Evolutionary conservation across 495 filamentous ascomycete genomes (phyloP), one percentile per base, ranked within the genome.

Genomic region (Penicillium silybi): DNA sequence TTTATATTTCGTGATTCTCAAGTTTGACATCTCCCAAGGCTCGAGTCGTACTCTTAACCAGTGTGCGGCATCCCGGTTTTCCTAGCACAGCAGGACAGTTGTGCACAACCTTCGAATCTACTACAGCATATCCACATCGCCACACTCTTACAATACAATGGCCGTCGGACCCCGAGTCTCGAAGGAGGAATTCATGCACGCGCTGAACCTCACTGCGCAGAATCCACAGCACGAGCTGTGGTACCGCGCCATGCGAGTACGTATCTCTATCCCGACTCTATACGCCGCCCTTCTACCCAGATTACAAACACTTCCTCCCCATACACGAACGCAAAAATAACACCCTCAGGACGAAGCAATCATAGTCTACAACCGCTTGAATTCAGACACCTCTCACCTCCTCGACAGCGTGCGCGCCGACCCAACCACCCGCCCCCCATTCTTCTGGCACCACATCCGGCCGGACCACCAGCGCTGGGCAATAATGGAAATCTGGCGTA

Each of bases 361-460:
- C 48, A 50, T 56, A 16, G 64, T 73, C 44, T 79, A 77, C 62
- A 71, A 73, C 47, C 55, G 44, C 37, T 59, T 77, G 49, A 70
- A 78, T 46, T 57, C 63, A 58, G 67, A 72, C 34, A 67, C 64
- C 6, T 62, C 69, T 11, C 56, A 65, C 37, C 73, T 77, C 18
- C 63, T 78, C 41, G 72, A 75, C 41, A 66, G 44, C 55, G 51
- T 72, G 40, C 68, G 56, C 56, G 56, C 47, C 45, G 70, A 71
- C 47, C 67, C 66, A 19, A 45, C 41, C 44, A 71, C 62, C 23
- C 65, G 59, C 20, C 72, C 64, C 19, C 75, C 72, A 1, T 75
- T 69, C 66, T 75, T 69, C 70, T 75, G 69, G 74, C 76, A 68
- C 56, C 74, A 67, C 46, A 74, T 69, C 56, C 73, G 59, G 38